These are phyloP conservation scores for Xerocomus potaroensis DNA, from an alignment of 768 basidiomycete species.

Conservation along the genomic window DNA sequence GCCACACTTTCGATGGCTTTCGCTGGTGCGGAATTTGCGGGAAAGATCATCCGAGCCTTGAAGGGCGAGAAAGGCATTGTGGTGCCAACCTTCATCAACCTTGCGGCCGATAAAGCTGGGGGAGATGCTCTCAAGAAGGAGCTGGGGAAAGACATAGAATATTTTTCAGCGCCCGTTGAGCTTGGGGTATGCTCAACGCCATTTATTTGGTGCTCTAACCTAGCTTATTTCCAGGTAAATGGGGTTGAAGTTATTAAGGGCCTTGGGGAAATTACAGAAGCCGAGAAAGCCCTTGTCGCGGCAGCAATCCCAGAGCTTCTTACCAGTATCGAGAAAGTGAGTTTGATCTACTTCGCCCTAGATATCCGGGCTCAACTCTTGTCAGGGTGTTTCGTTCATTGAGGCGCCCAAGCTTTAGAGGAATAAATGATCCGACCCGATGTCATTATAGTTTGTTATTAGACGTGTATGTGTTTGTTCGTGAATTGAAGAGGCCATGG, in stretches of 20 bases:
- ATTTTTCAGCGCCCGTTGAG: conserved; percentile 86
- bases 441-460: too few species aligned
- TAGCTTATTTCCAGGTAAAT: conserved; percentile 45
- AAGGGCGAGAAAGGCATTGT: conserved; percentile 87
- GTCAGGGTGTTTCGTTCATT: conserved; percentile 26
- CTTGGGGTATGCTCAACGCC: conserved; percentile 60
- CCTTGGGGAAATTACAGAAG: conserved; percentile 70
- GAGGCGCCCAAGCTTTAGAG: conserved; percentile 26
- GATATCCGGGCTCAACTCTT: not conserved
- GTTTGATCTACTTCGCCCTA: conserved; percentile 14
- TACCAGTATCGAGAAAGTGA: conserved; percentile 67
- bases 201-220: not conserved
- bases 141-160: conserved; percentile 71
- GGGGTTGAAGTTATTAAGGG: conserved; percentile 81
- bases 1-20: conserved; percentile 98
- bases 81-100: conserved; percentile 81
- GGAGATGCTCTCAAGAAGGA: conserved; percentile 73
- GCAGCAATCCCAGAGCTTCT: conserved; percentile 79
- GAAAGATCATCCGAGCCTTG: conserved; percentile 76
- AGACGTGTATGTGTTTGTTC: conserved; percentile 10
- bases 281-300: conserved; percentile 71
- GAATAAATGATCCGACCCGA: too few species aligned
- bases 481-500: too few species aligned
- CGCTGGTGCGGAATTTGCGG: conserved; percentile 87
- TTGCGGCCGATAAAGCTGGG: conserved; percentile 64